Evolutionary conservation across 2,329 filamentous ascomycete genomes (phyloP).

Genomic region (Neophaeococcomyces aloes): DNA sequence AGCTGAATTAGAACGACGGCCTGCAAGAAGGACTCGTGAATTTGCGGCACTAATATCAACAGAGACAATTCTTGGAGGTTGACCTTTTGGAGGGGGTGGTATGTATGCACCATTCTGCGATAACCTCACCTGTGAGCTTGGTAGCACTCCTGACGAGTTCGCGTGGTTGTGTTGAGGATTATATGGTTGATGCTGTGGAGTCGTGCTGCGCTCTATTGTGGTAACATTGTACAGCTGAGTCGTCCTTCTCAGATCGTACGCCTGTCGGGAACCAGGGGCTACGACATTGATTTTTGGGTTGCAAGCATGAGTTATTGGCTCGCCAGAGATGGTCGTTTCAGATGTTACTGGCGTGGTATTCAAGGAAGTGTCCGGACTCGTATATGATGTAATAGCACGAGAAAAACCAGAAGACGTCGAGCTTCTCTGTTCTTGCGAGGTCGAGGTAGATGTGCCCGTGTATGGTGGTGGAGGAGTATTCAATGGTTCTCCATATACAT

Average conservation of each 20-base stretch:
- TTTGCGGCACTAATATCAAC: background rate
- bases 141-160: background rate
- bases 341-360: conserved; percentile 5
- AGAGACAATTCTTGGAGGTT: background rate
- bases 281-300: background rate
- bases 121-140: background rate
- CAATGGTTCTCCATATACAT: conserved; percentile 7
- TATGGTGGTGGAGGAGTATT: conserved; percentile 7
- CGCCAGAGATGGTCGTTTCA: conserved; percentile 1
- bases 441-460: background rate
- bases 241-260: conserved; percentile 3
- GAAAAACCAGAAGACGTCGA: conserved; percentile 6
- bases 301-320: background rate
- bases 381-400: background rate
- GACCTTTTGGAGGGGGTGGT: conserved; percentile 13
- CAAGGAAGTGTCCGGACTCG: conserved; percentile 2
- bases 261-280: background rate
- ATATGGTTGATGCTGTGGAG: conserved; percentile 2
- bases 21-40: background rate
- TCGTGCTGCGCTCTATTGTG: background rate
- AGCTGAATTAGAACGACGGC: conserved; percentile 34
- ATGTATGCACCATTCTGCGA: conserved; percentile 2
- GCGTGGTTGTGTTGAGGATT: background rate
- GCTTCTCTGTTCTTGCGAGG: conserved; percentile 3
- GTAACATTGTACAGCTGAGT: background rate